A percentile compares a stretch with the other conserved stretches of the same genome.
Conservation (phyloP, 768 basidiomycete genomes). For the Tricholoma flavovirens region DNA sequence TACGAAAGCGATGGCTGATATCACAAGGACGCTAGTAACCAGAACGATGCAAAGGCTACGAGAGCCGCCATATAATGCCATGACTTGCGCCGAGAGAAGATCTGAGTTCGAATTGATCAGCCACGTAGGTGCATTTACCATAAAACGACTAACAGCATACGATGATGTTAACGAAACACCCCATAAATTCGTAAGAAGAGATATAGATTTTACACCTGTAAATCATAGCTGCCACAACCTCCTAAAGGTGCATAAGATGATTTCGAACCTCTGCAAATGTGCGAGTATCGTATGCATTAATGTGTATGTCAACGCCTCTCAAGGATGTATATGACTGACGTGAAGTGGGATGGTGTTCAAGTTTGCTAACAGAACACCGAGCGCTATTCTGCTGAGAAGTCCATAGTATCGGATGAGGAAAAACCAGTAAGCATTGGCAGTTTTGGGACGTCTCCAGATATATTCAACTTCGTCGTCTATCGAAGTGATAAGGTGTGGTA, state of each 20-base stretch:
- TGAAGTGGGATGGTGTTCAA: not conserved
- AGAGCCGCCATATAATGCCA: not conserved
- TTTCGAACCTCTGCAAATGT: not conserved
- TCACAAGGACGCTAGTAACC: not conserved
- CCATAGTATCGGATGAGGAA: constrained; percentile 43
- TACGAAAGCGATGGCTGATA: not conserved
- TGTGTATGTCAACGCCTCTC: not conserved
- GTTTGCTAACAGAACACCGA: constrained; percentile 2
- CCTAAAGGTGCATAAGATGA: not conserved
- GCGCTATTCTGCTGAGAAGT: constrained; percentile 27
- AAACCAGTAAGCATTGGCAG: constrained; percentile 32
- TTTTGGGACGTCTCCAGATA: constrained; percentile 36
- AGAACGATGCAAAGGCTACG: not conserved
- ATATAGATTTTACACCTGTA: not conserved
- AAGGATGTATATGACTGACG: not conserved
- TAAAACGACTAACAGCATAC: not conserved
- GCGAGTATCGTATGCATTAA: not conserved
- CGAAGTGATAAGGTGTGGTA: no score
- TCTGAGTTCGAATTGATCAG: not conserved
- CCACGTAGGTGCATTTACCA: not conserved
- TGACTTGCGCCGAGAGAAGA: not conserved
- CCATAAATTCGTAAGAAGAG: not conserved
- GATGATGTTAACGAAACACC: not conserved
- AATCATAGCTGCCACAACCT: not conserved
- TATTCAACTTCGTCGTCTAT: constrained; percentile 31